These are phyloP conservation scores for Penstemon davidsonii DNA, from an alignment of 257 asterid species.

Conservation along the genomic window DNA sequence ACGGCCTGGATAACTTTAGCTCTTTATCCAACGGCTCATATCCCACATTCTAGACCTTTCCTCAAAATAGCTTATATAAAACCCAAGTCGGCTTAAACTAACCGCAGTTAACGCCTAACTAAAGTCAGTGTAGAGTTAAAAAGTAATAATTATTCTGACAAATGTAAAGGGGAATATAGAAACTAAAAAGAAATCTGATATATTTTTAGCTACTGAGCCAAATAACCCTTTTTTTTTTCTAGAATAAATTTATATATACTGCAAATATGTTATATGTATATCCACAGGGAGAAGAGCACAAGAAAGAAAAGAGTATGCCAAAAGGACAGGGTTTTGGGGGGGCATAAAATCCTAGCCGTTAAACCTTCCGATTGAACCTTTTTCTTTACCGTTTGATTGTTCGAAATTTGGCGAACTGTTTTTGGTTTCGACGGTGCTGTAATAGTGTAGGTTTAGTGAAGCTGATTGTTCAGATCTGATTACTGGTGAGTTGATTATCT, in stretches of 20 bases:
- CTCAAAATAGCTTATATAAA: slow-evolving; percentile 10
- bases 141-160: background rate
- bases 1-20: slow-evolving; percentile 21
- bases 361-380: slow-evolving; percentile 28
- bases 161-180: background rate
- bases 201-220: too few species aligned
- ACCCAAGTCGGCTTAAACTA: slow-evolving; percentile 28
- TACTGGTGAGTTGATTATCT: slow-evolving; percentile 52
- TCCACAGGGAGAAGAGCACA: slow-evolving; percentile 25
- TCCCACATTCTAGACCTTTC: slow-evolving; percentile 54
- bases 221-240: too few species aligned
- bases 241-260: slow-evolving; percentile 6
- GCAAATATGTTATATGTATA: background rate
- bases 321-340: slow-evolving; percentile 31
- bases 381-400: slow-evolving; percentile 44
- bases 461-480: slow-evolving; percentile 55
- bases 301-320: slow-evolving; percentile 24
- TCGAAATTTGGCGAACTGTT: slow-evolving; percentile 31
- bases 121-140: slow-evolving; percentile 24
- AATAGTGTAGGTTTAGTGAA: background rate
- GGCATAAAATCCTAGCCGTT: slow-evolving; percentile 43
- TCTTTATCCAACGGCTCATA: slow-evolving; percentile 46
- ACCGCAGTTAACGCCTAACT: slow-evolving; percentile 37
- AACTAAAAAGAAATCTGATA: background rate
- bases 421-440: slow-evolving; percentile 31